Conservation (phyloP, 1,284 basidiomycete genomes). For the Termitomyces sp. region DNA sequence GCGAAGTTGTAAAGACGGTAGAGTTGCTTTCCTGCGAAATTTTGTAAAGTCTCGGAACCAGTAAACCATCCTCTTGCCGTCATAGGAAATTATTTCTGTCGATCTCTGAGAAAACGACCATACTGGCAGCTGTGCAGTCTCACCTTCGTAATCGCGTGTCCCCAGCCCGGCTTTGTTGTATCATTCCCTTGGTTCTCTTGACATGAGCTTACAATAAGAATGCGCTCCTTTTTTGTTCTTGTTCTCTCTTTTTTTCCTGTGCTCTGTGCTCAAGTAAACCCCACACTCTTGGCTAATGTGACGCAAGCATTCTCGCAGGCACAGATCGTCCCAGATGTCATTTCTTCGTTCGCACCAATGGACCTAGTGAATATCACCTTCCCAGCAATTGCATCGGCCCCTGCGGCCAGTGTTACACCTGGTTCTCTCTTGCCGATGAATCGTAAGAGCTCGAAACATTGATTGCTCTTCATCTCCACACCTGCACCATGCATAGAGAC, state of each 20-base stretch:
- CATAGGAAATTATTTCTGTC: background rate
- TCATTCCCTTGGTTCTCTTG: background rate
- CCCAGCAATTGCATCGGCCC: slow-evolving; percentile 27
- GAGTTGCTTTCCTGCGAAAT: background rate
- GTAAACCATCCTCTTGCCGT: background rate
- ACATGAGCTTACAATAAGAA: background rate
- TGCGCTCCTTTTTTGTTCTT: slow-evolving; percentile 3
- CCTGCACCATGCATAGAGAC: slow-evolving; percentile 27
- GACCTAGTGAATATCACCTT: slow-evolving; percentile 33
- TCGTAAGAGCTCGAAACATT: slow-evolving; percentile 28
- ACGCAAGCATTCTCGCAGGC: slow-evolving; percentile 35
- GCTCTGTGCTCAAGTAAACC: slow-evolving; percentile 10
- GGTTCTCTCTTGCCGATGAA: slow-evolving; percentile 35
- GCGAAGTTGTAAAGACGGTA: background rate
- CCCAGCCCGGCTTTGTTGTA: background rate
- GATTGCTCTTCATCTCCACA: background rate
- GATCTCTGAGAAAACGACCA: background rate
- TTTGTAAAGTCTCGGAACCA: background rate
- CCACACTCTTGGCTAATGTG: slow-evolving; percentile 24
- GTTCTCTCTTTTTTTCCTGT: slow-evolving; percentile 9
- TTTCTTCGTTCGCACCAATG: slow-evolving; percentile 34
- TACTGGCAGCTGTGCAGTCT: background rate
- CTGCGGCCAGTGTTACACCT: slow-evolving; percentile 29
- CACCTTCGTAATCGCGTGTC: background rate
- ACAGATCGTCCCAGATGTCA: slow-evolving; percentile 38